phyloP scores from a whole-genome alignment of 2,329 filamentous ascomycete species.

The Amauroascus niger region DNA sequence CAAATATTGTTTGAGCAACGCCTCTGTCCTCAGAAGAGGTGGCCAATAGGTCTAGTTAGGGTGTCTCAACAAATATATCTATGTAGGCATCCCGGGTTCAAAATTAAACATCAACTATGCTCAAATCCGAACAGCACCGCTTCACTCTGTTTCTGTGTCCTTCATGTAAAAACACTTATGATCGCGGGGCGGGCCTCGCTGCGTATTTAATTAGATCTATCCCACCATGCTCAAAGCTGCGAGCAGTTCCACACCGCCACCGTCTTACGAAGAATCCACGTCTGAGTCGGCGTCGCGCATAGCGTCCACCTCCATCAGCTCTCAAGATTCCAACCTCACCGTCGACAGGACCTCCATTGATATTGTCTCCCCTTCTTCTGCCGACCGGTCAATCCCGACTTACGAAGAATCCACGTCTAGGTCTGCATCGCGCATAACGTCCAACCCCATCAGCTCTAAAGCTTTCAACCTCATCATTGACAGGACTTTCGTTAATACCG shows the following conservation, averaged over 20 bases:
- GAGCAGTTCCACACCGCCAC: conserved; percentile 1
- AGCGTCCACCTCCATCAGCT: neutral
- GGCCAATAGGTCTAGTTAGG: too few relatives aligned
- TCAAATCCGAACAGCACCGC: too few relatives aligned
- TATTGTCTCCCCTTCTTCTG: conserved; percentile 10
- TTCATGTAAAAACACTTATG: too few relatives aligned
- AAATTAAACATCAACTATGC: too few relatives aligned
- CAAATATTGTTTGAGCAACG: too few relatives aligned
- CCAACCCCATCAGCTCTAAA: neutral
- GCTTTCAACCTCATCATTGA: conserved; percentile 15
- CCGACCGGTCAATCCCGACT: neutral
- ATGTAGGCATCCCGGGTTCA: too few relatives aligned
- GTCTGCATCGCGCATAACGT: neutral
- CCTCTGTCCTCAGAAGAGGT: too few relatives aligned
- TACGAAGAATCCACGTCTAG: conserved; percentile 13
- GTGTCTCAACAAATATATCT: too few relatives aligned
- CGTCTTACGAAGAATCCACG: conserved; percentile 13
- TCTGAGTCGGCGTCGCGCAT: neutral
- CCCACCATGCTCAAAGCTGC: neutral
- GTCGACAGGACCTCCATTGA: conserved; percentile 15
- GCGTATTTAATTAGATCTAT: too few relatives aligned
- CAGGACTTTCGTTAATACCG: conserved; percentile 14
- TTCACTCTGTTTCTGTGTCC: too few relatives aligned
- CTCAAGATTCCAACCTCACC: conserved; percentile 13
- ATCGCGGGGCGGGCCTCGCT: too few relatives aligned